These are phyloP conservation scores for Durusdinium trenchii DNA, from an alignment of 73 alveolate genomes.

Conservation along the genomic window DNA sequence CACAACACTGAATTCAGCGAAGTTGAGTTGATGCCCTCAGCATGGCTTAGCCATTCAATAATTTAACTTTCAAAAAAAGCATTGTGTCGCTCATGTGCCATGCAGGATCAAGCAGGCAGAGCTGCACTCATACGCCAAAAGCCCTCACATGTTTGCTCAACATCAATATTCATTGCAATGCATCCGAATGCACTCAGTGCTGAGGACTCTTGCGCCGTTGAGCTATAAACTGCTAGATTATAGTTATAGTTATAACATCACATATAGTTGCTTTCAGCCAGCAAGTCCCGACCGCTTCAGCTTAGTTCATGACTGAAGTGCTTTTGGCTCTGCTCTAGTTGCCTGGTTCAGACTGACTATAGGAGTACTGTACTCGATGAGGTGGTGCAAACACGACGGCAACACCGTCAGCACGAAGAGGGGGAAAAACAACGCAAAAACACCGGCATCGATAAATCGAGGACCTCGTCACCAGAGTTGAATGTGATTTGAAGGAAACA, in stretches of 20 bases:
- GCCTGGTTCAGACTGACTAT: neutral
- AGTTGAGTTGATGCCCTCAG: neutral
- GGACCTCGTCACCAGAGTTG: conserved; percentile 15
- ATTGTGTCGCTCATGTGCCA: too few relatives aligned
- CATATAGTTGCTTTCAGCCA: neutral
- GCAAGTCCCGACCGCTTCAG: neutral
- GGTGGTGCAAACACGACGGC: neutral
- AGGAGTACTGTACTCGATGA: neutral
- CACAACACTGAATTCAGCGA: neutral
- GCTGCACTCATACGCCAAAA: neutral
- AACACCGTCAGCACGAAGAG: conserved; percentile 73
- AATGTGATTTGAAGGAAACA: neutral
- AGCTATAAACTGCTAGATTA: neutral
- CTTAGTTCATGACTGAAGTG: conserved; percentile 25
- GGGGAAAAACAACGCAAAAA: conserved; percentile 74
- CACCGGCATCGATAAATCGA: conserved; percentile 72
- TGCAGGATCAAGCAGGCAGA: too few relatives aligned
- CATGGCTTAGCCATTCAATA: neutral
- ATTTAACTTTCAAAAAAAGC: too few relatives aligned
- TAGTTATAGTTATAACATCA: neutral
- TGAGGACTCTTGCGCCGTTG: neutral
- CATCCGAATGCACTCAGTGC: neutral
- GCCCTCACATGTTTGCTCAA: neutral
- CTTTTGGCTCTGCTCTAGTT: conserved; percentile 79
- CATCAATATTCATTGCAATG: neutral